Conservation (phyloP, 345 rosid species). For the Eucalyptus pauciflora region DNA sequence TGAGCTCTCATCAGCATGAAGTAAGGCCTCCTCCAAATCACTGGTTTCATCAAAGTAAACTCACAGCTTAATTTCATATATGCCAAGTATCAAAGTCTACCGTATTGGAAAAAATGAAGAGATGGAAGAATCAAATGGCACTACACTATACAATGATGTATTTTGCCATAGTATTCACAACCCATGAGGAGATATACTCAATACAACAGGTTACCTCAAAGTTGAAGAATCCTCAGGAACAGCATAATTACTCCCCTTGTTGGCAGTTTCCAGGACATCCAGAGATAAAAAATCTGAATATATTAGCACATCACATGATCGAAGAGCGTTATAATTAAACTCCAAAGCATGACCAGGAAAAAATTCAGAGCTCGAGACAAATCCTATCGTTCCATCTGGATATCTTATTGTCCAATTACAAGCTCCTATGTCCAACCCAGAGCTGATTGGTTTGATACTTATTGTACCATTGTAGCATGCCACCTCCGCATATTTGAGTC, state of each 20-base stretch:
- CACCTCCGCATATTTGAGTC: conserved; percentile 64
- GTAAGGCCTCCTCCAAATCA: background rate
- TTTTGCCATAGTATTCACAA: background rate
- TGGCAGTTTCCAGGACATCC: conserved; percentile 15
- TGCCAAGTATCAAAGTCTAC: background rate
- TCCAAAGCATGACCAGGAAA: conserved; percentile 26
- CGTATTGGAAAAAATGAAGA: background rate
- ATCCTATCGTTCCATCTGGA: conserved; percentile 42
- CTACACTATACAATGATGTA: background rate
- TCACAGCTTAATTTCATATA: conserved; percentile 5
- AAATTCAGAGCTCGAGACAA: conserved; percentile 16
- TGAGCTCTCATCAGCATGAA: background rate
- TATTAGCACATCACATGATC: conserved; percentile 43
- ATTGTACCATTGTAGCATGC: conserved; percentile 71
- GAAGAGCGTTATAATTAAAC: conserved; percentile 45
- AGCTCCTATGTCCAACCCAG: conserved; percentile 81
- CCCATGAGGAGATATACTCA: background rate
- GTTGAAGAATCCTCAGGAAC: background rate
- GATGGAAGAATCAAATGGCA: background rate
- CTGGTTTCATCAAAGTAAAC: background rate
- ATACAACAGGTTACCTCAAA: conserved; percentile 22
- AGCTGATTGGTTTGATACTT: conserved; percentile 61
- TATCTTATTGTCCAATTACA: conserved; percentile 73
- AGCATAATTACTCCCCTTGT: conserved; percentile 2
- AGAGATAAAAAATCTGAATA: conserved; percentile 51